These are phyloP conservation scores for Ceratocystis albifundus DNA, from an alignment of 2,329 filamentous ascomycete species.

Conservation along the genomic window DNA sequence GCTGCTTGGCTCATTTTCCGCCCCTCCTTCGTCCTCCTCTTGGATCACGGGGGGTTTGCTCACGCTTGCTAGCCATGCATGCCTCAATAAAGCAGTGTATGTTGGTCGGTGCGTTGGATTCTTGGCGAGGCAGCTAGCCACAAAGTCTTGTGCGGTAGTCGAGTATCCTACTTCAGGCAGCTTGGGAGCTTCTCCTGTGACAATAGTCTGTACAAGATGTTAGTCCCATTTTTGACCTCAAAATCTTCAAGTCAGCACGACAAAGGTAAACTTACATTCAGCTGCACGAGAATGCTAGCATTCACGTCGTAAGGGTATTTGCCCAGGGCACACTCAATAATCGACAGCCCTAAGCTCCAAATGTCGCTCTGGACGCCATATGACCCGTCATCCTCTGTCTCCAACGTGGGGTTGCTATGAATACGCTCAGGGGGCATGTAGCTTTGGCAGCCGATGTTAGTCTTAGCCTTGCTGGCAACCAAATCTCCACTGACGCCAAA, in stretches of 20 bases:
- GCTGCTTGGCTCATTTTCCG: conserved; percentile 27
- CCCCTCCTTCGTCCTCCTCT: conserved; percentile 55
- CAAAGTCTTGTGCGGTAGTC: conserved; percentile 70
- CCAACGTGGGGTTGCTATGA: conserved; percentile 44
- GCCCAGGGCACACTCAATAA: conserved; percentile 92
- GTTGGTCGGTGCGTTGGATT: conserved; percentile 85
- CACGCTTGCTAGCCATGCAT: conserved; percentile 72
- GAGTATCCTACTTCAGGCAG: conserved; percentile 72
- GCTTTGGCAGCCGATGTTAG: conserved; percentile 96
- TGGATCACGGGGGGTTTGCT: conserved; percentile 64
- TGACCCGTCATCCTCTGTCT: conserved; percentile 54
- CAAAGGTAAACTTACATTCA: conserved; percentile 59
- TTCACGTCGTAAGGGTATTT: conserved; percentile 96
- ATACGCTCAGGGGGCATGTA: conserved; percentile 99
- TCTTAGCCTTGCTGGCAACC: conserved; percentile 94
- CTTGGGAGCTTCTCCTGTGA: conserved; percentile 88
- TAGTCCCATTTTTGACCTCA: conserved; percentile 9
- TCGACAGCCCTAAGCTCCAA: conserved; percentile 86
- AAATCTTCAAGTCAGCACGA: neutral
- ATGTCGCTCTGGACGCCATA: conserved; percentile 98
- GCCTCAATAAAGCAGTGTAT: conserved; percentile 77
- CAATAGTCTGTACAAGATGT: conserved; percentile 61
- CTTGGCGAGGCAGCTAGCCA: conserved; percentile 82
- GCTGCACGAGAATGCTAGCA: conserved; percentile 94
- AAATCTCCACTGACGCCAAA: conserved; percentile 95